Conservation (phyloP, 2,329 filamentous ascomycete genomes). For the Penicillium sp. region DNA sequence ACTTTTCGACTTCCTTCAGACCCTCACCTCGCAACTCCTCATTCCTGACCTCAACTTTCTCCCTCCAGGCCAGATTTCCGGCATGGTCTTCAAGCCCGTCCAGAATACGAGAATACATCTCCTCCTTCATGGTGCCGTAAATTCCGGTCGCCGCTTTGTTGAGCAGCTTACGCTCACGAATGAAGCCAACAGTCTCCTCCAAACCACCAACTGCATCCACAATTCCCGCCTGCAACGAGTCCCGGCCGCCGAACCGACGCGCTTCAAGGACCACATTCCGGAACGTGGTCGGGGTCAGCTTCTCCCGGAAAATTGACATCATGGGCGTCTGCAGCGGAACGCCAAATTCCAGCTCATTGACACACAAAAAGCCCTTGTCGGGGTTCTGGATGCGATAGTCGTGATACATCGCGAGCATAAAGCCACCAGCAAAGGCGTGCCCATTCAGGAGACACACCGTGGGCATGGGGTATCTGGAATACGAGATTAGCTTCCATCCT, state of each 20-base stretch:
- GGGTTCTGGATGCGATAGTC: constrained; percentile 80
- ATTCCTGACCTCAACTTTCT: constrained; percentile 54
- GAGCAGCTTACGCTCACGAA: constrained; percentile 60
- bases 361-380: constrained; percentile 69
- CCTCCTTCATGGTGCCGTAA: constrained; percentile 71
- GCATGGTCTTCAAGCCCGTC: constrained; percentile 57
- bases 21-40: constrained; percentile 43
- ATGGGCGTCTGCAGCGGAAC: constrained; percentile 74
- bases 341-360: constrained; percentile 81
- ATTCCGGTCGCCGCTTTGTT: constrained; percentile 65
- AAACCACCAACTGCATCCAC: constrained; percentile 68
- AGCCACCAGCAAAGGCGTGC: constrained; percentile 78
- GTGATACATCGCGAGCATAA: constrained; percentile 80
- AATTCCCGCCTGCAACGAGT: constrained; percentile 66
- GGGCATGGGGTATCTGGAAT: constrained; percentile 71
- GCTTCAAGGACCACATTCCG: constrained; percentile 73
- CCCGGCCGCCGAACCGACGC: constrained; percentile 62
- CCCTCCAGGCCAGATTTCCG: constrained; percentile 46
- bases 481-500: neutral
- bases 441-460: constrained; percentile 78
- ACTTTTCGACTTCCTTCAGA: constrained; percentile 52
- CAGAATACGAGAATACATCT: constrained; percentile 72
- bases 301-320: constrained; percentile 72
- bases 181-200: constrained; percentile 62
- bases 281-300: constrained; percentile 59